A percentile compares a stretch with the other conserved stretches of the same genome.
These are phyloP conservation scores for Tephrocybe sp. DNA, from an alignment of 768 basidiomycete species.

Conservation along the genomic window DNA sequence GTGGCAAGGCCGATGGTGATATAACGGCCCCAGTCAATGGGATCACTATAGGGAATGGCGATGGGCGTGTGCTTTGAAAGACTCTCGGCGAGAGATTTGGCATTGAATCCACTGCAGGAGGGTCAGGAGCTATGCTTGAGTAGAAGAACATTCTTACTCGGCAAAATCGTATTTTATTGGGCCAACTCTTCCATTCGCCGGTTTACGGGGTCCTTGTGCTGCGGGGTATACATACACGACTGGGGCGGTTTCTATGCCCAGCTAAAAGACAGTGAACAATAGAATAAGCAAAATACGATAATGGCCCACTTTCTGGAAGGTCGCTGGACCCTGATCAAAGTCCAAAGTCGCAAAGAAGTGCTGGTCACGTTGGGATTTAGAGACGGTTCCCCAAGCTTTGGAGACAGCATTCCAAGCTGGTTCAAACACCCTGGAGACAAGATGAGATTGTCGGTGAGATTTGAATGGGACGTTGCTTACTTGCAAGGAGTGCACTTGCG, in stretches of 20 bases:
- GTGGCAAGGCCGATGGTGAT: constrained; percentile 44
- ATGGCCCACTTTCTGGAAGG: constrained; percentile 74
- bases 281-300: not conserved
- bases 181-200: constrained; percentile 51
- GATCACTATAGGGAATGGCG: constrained; percentile 79
- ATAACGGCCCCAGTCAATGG: constrained; percentile 70
- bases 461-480: constrained; percentile 50
- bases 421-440: constrained; percentile 68
- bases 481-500: constrained; percentile 92
- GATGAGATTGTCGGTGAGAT: not conserved
- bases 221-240: constrained; percentile 78
- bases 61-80: constrained; percentile 75
- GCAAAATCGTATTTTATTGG: constrained; percentile 79
- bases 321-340: constrained; percentile 71
- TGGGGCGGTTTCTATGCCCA: constrained; percentile 83
- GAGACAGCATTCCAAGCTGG: constrained; percentile 83
- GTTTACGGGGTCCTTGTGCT: constrained; percentile 64
- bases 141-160: constrained; percentile 42
- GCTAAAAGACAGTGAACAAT: constrained; percentile 40
- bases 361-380: constrained; percentile 60
- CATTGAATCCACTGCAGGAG: constrained; percentile 72
- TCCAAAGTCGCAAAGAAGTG: constrained; percentile 95
- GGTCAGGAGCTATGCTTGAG: not conserved
- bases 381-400: constrained; percentile 73
- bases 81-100: constrained; percentile 73